Percentiles rank a stretch among this genome's conserved stretches.
Conservation (phyloP, 768 basidiomycete species). For the Leccinum obscurum region DNA sequence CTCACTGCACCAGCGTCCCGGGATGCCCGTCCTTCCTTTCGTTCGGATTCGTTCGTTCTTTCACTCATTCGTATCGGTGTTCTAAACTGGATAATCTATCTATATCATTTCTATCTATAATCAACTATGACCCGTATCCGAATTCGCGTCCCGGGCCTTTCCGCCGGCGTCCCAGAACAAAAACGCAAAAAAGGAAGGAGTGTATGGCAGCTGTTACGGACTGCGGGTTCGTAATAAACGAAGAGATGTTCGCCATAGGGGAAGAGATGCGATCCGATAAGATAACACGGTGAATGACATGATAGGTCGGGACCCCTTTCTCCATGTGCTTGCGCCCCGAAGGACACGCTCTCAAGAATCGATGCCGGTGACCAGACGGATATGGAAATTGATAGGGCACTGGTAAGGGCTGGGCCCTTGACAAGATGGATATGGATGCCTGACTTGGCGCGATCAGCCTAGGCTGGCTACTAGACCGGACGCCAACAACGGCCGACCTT, state of each 20-base stretch:
- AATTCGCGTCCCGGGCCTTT: slow-evolving; percentile 4
- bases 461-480: background rate
- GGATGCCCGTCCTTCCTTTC: background rate
- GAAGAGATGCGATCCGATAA: slow-evolving; percentile 17
- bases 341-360: slow-evolving; percentile 4
- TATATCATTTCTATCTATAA: background rate
- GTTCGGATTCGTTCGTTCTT: background rate
- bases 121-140: background rate
- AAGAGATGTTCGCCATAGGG: background rate
- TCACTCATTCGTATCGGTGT: background rate
- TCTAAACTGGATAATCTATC: background rate
- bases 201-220: slow-evolving; percentile 1
- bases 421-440: background rate
- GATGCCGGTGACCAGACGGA: slow-evolving; percentile 7
- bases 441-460: slow-evolving; percentile 1
- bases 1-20: background rate
- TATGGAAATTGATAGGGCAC: background rate
- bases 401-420: background rate
- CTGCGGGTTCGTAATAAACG: background rate
- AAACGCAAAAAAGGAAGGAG: background rate
- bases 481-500: background rate
- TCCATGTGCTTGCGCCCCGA: slow-evolving; percentile 14
- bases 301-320: background rate
- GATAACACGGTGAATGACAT: slow-evolving; percentile 10
- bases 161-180: background rate